Percentiles rank a stretch among this genome's conserved stretches.
These are phyloP conservation scores for Persicaria tinctoria DNA, from an alignment of 148 eudicot species.

Conservation along the genomic window DNA sequence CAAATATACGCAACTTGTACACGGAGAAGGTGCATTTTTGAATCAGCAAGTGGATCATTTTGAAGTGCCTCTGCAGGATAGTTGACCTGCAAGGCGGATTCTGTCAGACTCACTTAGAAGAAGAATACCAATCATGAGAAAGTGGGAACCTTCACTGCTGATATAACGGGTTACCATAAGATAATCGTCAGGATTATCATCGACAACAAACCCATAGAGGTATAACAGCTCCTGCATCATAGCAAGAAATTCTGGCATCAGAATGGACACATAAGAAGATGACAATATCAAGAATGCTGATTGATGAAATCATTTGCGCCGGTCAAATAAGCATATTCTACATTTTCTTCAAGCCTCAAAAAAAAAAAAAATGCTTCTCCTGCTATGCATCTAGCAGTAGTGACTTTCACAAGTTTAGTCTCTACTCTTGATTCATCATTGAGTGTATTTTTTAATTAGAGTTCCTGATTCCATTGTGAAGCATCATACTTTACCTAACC, in stretches of 20 bases:
- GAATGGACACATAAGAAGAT: background rate
- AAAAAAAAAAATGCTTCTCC: background rate
- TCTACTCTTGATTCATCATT: background rate
- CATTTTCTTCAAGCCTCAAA: background rate
- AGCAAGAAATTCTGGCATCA: background rate
- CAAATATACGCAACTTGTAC: slow-evolving; percentile 51
- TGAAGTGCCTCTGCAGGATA: slow-evolving; percentile 73
- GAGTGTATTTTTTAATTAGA: background rate
- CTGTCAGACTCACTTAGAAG: slow-evolving; percentile 11
- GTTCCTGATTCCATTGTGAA: background rate
- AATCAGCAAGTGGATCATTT: slow-evolving; percentile 44
- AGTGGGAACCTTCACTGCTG: background rate
- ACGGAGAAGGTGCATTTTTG: slow-evolving; percentile 78
- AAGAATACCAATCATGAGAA: background rate
- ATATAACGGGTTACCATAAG: slow-evolving; percentile 56
- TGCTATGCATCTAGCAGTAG: background rate
- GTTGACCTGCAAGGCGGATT: slow-evolving; percentile 46
- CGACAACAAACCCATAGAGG: slow-evolving; percentile 84
- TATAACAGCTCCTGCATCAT: slow-evolving; percentile 82
- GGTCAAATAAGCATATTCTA: background rate
- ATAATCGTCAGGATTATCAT: slow-evolving; percentile 91
- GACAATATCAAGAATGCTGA: background rate
- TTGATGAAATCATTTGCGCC: background rate
- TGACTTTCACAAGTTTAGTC: background rate
- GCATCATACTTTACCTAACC: background rate